Conservation (phyloP, 192 early-diverging fungal genomes). For the Geranomyces michiganensis region DNA sequence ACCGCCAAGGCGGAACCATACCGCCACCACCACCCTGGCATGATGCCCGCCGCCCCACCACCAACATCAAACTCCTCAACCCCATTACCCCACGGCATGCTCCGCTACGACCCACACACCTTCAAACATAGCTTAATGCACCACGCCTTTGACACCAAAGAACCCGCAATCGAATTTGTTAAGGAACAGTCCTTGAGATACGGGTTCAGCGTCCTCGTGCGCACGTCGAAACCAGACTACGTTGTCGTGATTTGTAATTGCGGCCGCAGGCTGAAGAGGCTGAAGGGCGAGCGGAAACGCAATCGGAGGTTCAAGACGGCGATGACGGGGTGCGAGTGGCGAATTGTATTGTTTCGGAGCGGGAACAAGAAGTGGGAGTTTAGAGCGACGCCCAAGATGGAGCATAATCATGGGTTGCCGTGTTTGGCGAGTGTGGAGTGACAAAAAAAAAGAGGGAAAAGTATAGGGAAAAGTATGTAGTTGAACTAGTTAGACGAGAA, state of each 20-base stretch:
- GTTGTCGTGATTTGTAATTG: slow-evolving; percentile 44
- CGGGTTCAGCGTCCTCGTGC: slow-evolving; percentile 40
- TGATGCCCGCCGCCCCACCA: background rate
- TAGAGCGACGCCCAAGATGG: slow-evolving; percentile 38
- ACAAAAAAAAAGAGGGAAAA: no score
- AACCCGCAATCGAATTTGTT: slow-evolving; percentile 33
- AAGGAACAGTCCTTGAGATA: slow-evolving; percentile 22
- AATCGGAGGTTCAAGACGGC: slow-evolving; percentile 41
- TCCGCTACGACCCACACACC: slow-evolving; percentile 21
- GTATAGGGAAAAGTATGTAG: no score
- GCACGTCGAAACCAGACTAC: slow-evolving; percentile 37
- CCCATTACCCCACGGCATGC: slow-evolving; percentile 19
- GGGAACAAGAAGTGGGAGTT: slow-evolving; percentile 28
- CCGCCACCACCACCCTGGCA: slow-evolving; percentile 6
- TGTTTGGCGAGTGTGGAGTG: no score
- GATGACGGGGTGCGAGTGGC: slow-evolving; percentile 41
- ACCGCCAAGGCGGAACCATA: slow-evolving; percentile 1
- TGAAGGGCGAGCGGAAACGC: slow-evolving; percentile 40
- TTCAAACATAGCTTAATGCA: slow-evolving; percentile 22
- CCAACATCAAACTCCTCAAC: background rate
- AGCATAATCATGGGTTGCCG: slow-evolving; percentile 38
- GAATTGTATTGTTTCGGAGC: slow-evolving; percentile 31
- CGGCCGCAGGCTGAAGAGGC: slow-evolving; percentile 31
- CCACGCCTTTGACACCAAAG: slow-evolving; percentile 24
- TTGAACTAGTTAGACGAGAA: no score